Evolutionary conservation across 2,329 filamentous ascomycete genomes (phyloP), one percentile per base, ranked within the genome.

Genomic region (Epichloe gansuensis): DNA sequence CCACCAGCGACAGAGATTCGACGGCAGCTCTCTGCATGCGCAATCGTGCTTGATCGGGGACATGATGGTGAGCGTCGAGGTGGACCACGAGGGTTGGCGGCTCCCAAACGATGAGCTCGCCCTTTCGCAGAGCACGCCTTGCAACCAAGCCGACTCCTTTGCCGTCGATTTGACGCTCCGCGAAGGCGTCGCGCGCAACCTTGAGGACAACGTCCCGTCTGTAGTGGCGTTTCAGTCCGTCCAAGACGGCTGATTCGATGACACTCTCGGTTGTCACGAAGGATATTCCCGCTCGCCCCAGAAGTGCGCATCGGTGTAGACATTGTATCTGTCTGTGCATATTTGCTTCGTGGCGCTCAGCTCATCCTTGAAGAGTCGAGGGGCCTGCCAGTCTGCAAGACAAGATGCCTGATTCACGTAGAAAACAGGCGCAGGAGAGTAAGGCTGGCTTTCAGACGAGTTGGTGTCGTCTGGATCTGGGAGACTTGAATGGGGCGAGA

Each of bases 231-330:
- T 34, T n/a, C 43, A 46, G 21, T 9, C 3, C 43, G 6, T 46
- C 43, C 25, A 5, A 2, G 8, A 46, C 25, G 4, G 23, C 43
- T 15, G 6, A 8, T 7, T 28, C 4, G 25, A 46, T 34, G 11
- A 31, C 43, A 13, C 15, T 5, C 9, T 31, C 43, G 3, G 43
- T 46, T 1, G 43, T 46, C 11, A 46, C 23, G 1, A 46, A 5
- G 3, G 43, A 46, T 13, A 46, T 46, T 1, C 43, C 13, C 43
- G 43, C 43, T 31, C 43, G 21, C 4, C 43, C 43, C 43, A 46
- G 43, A 46, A 46, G 25, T 46, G 43, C 12, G 43, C 12, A 13
- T 46, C 43, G 2, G 43, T 46, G 43, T 46, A 46, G 13, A 46
- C 9, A 3, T 3, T 17, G 25, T 46, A 46, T 34, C 13, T 46